Conservation (phyloP, 129 eudicot genomes). For the Artemisia argyi region DNA sequence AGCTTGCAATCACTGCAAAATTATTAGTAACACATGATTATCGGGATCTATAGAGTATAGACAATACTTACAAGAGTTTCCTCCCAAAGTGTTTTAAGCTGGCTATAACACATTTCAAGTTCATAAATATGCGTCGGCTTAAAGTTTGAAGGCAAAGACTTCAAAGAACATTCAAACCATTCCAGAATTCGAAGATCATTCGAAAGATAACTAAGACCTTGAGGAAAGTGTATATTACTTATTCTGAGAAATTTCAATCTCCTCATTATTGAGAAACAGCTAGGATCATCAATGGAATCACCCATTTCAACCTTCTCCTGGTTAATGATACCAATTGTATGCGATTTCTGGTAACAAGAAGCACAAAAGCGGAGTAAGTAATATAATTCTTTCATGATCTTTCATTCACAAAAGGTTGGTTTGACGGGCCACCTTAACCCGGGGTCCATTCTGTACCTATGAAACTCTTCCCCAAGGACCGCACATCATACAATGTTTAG, state of each 20-base stretch:
- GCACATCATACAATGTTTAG: no score
- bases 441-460: not conserved
- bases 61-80: constrained; percentile 24
- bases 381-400: not conserved
- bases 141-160: constrained; percentile 24
- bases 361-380: not conserved
- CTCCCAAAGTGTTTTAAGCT: constrained; percentile 22
- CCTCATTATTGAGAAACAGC: constrained; percentile 18
- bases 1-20: not conserved
- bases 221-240: not conserved
- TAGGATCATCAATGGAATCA: not conserved
- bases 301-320: constrained; percentile 20
- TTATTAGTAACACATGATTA: not conserved
- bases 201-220: constrained; percentile 21
- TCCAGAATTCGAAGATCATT: constrained; percentile 30
- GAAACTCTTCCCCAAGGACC: not conserved
- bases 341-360: constrained; percentile 10
- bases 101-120: constrained; percentile 26
- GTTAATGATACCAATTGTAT: constrained; percentile 16
- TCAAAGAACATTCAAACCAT: constrained; percentile 29
- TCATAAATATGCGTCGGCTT: constrained; percentile 20
- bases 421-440: not conserved
- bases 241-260: constrained; percentile 23
- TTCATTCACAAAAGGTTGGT: not conserved
- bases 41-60: not conserved